phyloP scores from a whole-genome alignment of 176 grass and related monocot genomes.

The Avena sativa region DNA sequence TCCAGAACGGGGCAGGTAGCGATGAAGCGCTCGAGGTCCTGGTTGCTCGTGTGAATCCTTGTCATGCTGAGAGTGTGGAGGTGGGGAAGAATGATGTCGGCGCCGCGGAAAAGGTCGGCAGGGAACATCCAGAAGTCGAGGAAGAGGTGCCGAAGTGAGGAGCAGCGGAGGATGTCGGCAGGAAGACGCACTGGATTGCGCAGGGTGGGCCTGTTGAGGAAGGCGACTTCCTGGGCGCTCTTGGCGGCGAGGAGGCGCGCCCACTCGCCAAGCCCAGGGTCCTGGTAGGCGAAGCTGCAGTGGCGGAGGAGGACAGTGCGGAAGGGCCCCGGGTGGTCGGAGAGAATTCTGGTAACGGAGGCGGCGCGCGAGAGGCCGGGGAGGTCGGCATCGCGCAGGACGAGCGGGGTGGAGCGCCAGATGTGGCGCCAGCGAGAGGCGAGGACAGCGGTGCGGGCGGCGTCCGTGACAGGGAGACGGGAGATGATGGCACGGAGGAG shows the following conservation, averaged over 20 bases:
- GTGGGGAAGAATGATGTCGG: constrained; percentile 15
- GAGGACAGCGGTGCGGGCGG: neutral
- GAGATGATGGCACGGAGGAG: neutral
- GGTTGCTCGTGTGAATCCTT: neutral
- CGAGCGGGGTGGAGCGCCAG: neutral
- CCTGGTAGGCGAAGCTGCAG: neutral
- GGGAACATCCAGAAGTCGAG: neutral
- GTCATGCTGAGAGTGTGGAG: constrained; percentile 16
- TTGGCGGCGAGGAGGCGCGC: neutral
- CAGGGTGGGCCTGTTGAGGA: neutral
- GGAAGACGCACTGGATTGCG: neutral
- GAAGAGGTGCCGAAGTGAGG: neutral
- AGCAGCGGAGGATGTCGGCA: neutral
- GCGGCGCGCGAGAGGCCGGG: neutral
- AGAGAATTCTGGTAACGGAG: neutral
- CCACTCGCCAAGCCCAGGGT: neutral
- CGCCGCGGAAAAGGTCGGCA: neutral
- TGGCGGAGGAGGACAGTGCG: neutral
- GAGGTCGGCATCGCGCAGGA: neutral
- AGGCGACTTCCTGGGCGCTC: neutral
- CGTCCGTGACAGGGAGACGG: neutral
- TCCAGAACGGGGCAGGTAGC: neutral
- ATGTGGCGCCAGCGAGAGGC: neutral
- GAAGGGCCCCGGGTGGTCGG: neutral
- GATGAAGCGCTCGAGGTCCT: constrained; percentile 35